Conservation (phyloP, 2,329 filamentous ascomycete species). For the Berkeleyomyces basicola region DNA sequence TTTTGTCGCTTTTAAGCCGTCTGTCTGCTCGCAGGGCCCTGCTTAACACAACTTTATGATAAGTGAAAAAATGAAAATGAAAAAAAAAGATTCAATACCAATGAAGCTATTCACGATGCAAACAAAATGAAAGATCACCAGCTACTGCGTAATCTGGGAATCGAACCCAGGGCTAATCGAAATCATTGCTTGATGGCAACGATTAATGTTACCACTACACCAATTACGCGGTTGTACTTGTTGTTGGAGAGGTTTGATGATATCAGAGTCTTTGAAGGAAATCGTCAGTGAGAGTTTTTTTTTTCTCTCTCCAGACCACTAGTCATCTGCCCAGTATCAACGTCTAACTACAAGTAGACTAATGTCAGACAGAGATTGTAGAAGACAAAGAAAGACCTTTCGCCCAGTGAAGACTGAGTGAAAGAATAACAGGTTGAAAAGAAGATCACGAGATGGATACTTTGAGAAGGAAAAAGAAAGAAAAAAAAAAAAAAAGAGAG, state of each 20-base stretch:
- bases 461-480: background rate
- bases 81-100: background rate
- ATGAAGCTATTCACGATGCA: background rate
- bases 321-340: too few relatives aligned
- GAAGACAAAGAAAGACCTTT: too few relatives aligned
- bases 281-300: background rate
- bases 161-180: constrained; percentile 3
- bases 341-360: too few relatives aligned
- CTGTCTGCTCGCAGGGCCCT: background rate
- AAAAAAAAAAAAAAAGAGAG: background rate
- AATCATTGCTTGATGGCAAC: constrained; percentile 1
- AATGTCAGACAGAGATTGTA: too few relatives aligned
- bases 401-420: too few relatives aligned
- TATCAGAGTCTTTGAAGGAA: background rate
- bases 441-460: background rate
- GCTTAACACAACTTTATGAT: background rate
- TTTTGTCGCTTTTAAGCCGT: background rate
- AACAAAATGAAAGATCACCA: background rate
- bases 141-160: background rate
- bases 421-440: background rate
- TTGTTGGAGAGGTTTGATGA: background rate
- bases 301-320: too few relatives aligned
- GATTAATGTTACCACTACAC: constrained; percentile 4
- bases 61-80: background rate
- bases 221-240: background rate